Evolutionary conservation across 2,329 filamentous ascomycete species (phyloP).

Genomic region (Aspergillus clavatus): DNA sequence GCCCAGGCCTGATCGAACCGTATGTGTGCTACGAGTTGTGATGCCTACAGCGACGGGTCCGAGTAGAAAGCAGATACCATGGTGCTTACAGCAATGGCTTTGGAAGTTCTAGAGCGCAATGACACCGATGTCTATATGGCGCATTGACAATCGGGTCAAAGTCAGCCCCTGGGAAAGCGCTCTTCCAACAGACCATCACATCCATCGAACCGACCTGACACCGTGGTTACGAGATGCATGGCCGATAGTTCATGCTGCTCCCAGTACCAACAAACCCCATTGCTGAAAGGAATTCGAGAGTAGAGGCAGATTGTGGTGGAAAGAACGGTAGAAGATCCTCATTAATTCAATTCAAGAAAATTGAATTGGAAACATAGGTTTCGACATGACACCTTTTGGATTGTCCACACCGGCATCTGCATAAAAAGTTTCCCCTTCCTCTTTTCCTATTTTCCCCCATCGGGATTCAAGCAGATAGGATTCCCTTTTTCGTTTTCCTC

Average conservation of each 20-base stretch:
- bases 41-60: not conserved
- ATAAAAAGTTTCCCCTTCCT: conserved; percentile 20
- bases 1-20: no score
- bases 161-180: no score
- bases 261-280: not conserved
- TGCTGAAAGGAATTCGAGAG: not conserved
- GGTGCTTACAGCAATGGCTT: not conserved
- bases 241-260: not conserved
- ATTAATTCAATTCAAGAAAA: conserved; percentile 20
- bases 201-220: not conserved
- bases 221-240: not conserved
- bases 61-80: not conserved
- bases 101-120: not conserved
- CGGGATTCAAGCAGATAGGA: conserved; percentile 13
- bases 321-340: conserved; percentile 23
- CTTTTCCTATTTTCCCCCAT: conserved; percentile 19
- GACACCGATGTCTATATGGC: not conserved
- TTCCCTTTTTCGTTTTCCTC: conserved; percentile 11
- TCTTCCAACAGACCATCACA: not conserved
- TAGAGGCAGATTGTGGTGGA: not conserved
- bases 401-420: conserved; percentile 31
- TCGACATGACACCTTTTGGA: conserved; percentile 29
- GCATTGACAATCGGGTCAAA: not conserved
- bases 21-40: not conserved
- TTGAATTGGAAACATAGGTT: conserved; percentile 21